phyloP scores from a whole-genome alignment of 805 yeast species.

The Candida ortonii region DNA sequence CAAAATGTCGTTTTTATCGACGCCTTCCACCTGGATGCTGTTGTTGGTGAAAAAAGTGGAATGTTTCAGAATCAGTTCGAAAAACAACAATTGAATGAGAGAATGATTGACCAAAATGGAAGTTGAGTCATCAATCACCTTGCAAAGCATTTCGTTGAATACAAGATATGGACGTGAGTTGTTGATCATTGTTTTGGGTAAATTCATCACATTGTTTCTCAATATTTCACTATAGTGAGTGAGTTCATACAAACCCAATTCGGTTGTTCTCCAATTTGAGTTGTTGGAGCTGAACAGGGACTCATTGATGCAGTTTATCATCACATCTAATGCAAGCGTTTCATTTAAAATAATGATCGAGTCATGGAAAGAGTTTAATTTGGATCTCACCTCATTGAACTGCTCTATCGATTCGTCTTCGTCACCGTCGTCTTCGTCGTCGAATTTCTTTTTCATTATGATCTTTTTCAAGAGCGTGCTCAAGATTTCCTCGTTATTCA shows the following conservation, averaged over 20 bases:
- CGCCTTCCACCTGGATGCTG: conserved; percentile 37
- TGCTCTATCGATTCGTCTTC: conserved; percentile 74
- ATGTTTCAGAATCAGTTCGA: conserved; percentile 83
- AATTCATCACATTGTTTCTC: conserved; percentile 69
- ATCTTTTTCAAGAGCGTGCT: conserved; percentile 64
- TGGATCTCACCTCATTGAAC: conserved; percentile 74
- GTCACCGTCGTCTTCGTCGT: conserved; percentile 54
- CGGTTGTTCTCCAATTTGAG: conserved; percentile 75
- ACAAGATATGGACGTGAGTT: conserved; percentile 63
- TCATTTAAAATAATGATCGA: conserved; percentile 54
- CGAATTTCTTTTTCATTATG: conserved; percentile 76
- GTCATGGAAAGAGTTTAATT: conserved; percentile 79
- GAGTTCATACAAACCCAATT: conserved; percentile 82
- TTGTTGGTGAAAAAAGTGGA: conserved; percentile 55
- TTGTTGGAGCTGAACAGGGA: conserved; percentile 27
- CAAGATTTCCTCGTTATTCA: conserved; percentile 47
- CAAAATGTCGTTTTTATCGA: conserved; percentile 49
- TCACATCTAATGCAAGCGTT: conserved; percentile 34
- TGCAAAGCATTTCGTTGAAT: conserved; percentile 59
- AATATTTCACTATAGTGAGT: conserved; percentile 75
- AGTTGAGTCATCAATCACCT: conserved; percentile 36
- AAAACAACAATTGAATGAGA: conserved; percentile 73
- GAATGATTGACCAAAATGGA: conserved; percentile 62
- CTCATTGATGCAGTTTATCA: conserved; percentile 47
- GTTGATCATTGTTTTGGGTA: conserved; percentile 63